Percentiles rank a stretch among this genome's conserved stretches.
phyloP scores from a whole-genome alignment of 2,329 filamentous ascomycete genomes.

The Trichoderma sp. region DNA sequence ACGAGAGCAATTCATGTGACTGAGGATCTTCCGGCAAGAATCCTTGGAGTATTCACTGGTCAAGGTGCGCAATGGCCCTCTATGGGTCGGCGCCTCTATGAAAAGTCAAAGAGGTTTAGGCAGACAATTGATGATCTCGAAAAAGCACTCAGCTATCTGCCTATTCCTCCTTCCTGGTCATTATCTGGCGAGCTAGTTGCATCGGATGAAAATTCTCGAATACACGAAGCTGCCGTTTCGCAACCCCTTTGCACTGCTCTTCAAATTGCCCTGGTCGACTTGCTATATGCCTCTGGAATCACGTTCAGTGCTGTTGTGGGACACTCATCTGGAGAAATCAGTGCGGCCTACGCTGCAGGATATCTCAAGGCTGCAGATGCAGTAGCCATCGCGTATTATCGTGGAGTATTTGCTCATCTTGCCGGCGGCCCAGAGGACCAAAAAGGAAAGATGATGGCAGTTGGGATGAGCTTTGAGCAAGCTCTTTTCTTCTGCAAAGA shows the following conservation, averaged over 20 bases:
- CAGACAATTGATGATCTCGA: background rate
- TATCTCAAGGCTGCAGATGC: background rate
- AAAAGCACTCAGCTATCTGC: too few species aligned
- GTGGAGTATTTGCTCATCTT: background rate
- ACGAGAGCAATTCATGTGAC: background rate
- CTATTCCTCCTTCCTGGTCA: background rate
- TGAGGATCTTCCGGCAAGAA: background rate
- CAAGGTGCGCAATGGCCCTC: conserved; percentile 19
- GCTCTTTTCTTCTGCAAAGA: background rate
- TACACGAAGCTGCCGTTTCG: background rate
- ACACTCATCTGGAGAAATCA: background rate
- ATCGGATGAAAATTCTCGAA: background rate
- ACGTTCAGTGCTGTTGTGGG: background rate
- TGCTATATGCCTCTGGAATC: background rate
- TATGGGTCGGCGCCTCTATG: conserved; percentile 28
- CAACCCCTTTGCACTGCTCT: conserved; percentile 10
- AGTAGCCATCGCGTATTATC: background rate
- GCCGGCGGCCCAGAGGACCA: background rate
- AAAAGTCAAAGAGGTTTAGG: background rate
- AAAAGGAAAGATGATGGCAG: background rate
- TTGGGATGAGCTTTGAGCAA: background rate
- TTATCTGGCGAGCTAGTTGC: background rate
- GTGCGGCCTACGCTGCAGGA: background rate
- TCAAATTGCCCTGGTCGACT: background rate
- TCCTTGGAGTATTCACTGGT: conserved; percentile 19